phyloP scores from a whole-genome alignment of 208 protist species.

The Balamuthia mandrillaris region DNA sequence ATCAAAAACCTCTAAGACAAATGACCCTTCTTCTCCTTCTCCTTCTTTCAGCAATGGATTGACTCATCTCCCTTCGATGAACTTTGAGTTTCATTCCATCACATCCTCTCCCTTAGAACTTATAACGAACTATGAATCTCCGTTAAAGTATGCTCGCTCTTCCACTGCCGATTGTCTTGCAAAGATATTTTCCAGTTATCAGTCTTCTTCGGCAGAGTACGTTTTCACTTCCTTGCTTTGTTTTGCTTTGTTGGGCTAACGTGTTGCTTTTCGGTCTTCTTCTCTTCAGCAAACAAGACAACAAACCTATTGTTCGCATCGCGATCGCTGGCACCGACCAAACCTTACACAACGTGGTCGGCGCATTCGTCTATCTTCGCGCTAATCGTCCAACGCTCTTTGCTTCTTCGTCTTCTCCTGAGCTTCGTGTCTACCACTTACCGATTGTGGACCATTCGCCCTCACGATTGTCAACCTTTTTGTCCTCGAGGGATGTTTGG shows the following conservation, averaged over 20 bases:
- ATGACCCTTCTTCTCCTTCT: too few species aligned
- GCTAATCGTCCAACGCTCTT: neutral
- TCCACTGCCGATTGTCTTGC: too few species aligned
- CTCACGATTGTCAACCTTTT: too few species aligned
- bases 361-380: neutral
- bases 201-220: neutral
- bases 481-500: too few species aligned
- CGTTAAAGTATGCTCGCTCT: neutral
- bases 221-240: neutral
- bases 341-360: neutral
- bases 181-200: neutral
- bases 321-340: constrained; percentile 4
- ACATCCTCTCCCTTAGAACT: neutral
- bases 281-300: neutral
- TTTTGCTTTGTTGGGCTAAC: neutral
- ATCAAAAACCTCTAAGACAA: too few species aligned
- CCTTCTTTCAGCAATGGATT: too few species aligned
- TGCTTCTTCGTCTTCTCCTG: constrained; percentile 3
- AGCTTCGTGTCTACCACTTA: too few species aligned
- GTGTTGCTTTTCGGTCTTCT: neutral
- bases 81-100: neutral
- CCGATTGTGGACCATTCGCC: too few species aligned
- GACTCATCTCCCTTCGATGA: neutral
- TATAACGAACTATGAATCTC: neutral
- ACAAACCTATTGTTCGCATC: neutral